phyloP scores from a whole-genome alignment of 2,329 filamentous ascomycete genomes.

The Emydomyces testavorans region DNA sequence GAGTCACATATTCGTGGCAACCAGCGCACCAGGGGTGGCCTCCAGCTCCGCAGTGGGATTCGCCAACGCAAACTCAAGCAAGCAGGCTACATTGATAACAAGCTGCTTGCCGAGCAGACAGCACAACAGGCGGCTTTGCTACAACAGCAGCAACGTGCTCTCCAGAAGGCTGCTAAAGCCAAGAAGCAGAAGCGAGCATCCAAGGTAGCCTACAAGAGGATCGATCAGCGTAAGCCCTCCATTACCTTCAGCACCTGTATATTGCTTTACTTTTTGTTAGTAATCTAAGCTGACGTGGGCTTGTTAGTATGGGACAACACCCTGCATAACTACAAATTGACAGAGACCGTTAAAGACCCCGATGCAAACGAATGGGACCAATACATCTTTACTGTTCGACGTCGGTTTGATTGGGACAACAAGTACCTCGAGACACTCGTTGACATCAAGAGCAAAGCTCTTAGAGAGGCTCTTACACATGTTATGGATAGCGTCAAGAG shows the following conservation, averaged over 20 bases:
- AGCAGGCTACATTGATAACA: constrained; percentile 6
- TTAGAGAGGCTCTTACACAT: constrained; percentile 58
- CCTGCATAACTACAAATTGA: constrained; percentile 55
- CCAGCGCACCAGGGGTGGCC: not conserved
- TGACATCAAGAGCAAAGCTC: constrained; percentile 71
- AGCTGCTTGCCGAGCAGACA: constrained; percentile 5
- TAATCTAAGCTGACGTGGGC: not conserved
- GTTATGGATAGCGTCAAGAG: constrained; percentile 68
- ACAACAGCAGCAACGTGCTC: constrained; percentile 6
- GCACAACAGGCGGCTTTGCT: constrained; percentile 11
- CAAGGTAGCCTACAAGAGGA: constrained; percentile 56
- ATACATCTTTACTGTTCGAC: constrained; percentile 70
- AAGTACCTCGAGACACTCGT: constrained; percentile 64
- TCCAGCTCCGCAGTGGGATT: not conserved
- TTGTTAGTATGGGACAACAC: constrained; percentile 41
- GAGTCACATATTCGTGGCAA: constrained; percentile 7
- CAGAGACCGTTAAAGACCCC: constrained; percentile 54
- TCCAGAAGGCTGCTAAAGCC: constrained; percentile 23
- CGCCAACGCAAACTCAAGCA: constrained; percentile 5
- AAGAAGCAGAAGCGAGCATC: constrained; percentile 40
- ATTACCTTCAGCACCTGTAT: constrained; percentile 8
- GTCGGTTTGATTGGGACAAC: constrained; percentile 74
- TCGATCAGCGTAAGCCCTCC: constrained; percentile 44
- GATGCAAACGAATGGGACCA: constrained; percentile 59
- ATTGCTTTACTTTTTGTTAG: not conserved